Base-by-base conservation (phyloP, 2,329 filamentous ascomycete species). In the Chrysoporthe deuterocubensis region DNA sequence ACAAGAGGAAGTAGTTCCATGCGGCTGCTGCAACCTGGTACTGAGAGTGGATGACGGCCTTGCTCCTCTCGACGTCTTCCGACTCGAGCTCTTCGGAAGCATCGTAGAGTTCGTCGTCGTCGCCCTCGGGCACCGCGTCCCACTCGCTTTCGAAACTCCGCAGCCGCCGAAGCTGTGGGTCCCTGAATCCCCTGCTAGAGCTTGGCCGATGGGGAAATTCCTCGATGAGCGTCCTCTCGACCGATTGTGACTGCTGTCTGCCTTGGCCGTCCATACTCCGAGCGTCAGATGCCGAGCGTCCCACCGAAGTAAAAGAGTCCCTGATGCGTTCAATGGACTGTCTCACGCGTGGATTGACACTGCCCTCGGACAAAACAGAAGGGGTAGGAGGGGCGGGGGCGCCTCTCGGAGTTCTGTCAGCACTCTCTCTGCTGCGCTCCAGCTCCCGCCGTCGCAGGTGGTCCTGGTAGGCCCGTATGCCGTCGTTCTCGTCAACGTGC, bases 1-100 rank as follows among this genome's bases (percentile, higher is more conserved):
- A 86, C 67, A 90, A 77, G 7, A 93, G 81, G 72, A 88, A 90
- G 68, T 91, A 86, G 58, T 90, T 89, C 71, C 86, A 85, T 1
- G 80, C 82, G 42, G 90, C 90, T 58, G 85, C 62, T 79, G 81
- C 75, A 90, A 70, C 54, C 44, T 70, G 68, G 42, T 70, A 70
- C 40, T 70, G 66, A 32, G 68, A 68, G 54, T 63, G 68, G 42
- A 68, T 44, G 6, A 40, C 58, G n/a, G 62, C 34, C 37, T 70
- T 66, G 48, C 40, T 67, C 37, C 62, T 48, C 8, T 34, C 58
- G 80, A 71, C 21, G 13, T 70, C 66, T 14, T 67, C 62, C 42
- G 59, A 46, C 16, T 67, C 66, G 34, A 64, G 54, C 59, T 70
- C 68, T 64, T 70, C 68, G 4, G 59, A 67, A 14, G 59, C 59